Percentiles rank a stretch among this genome's conserved stretches.
Evolutionary conservation across 352 stramenopile species (phyloP).

Genomic region (Phytophthora sp.): DNA sequence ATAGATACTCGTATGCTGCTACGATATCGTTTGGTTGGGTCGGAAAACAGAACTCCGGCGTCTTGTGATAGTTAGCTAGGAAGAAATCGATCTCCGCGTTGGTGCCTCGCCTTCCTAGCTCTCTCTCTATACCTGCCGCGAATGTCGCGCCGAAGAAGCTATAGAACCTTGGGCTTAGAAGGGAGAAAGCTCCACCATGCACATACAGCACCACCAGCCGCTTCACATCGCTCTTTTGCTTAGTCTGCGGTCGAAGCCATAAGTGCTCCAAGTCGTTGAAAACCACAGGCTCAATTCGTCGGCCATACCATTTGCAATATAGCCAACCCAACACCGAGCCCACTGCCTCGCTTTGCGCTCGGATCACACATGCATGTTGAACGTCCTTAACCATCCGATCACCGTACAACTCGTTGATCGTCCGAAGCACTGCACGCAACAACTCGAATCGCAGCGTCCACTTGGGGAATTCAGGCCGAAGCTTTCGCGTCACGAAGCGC

Average conservation of each 20-base stretch:
- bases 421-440: conserved; percentile 21
- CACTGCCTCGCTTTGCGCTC: conserved; percentile 26
- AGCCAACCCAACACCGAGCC: conserved; percentile 28
- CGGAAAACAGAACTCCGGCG: conserved; percentile 43
- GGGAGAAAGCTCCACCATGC: conserved; percentile 49
- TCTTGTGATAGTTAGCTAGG: conserved; percentile 58
- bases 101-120: conserved; percentile 18
- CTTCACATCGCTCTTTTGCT: background rate
- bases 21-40: conserved; percentile 35
- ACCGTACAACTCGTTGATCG: conserved; percentile 25
- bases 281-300: conserved; percentile 13
- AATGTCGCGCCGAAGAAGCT: conserved; percentile 36
- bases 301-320: conserved; percentile 16
- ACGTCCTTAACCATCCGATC: conserved; percentile 24
- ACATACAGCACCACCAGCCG: conserved; percentile 41
- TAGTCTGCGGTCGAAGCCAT: conserved; percentile 22
- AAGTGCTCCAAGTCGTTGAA: conserved; percentile 38
- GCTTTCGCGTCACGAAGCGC: conserved; percentile 29
- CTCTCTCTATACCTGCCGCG: conserved; percentile 11
- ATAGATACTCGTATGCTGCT: conserved; percentile 39
- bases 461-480: conserved; percentile 34
- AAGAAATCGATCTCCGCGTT: conserved; percentile 40
- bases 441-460: conserved; percentile 55
- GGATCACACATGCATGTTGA: conserved; percentile 28
- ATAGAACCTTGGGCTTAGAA: conserved; percentile 48